Evolutionary conservation across 495 filamentous ascomycete species (phyloP), one percentile per base, ranked within the genome.

Genomic region (Durotheca rogersii): DNA sequence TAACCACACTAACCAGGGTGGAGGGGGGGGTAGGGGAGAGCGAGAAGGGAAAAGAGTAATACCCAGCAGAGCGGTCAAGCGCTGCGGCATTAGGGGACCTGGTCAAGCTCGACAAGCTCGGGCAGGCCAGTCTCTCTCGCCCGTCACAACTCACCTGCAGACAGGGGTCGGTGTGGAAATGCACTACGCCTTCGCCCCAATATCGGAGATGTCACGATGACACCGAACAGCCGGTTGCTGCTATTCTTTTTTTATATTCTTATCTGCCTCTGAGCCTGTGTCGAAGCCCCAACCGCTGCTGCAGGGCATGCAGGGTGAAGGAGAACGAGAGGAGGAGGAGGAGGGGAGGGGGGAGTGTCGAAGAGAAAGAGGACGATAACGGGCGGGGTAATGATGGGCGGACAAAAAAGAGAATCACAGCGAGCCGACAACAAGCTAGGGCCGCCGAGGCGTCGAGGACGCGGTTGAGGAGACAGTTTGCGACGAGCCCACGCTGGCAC

Each of bases 41-140:
- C n/a, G n/a, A n/a, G n/a, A n/a, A n/a, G n/a, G n/a, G n/a, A n/a
- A n/a, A n/a, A n/a, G n/a, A n/a, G n/a, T n/a, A 33, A 31, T 53
- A 27, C 46, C 56, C 56, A 59, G 56, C 34, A 23, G 38, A 45
- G 56, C 50, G 56, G 56, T 53, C 56, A 59, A 53, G 47, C 54
- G 48, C 25, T 58, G 54, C 47, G 54, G 54, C 48, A 27, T 43
- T 43, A 58, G 43, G 48, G 48, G 16, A 38, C 41, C 42, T 41
- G 23, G 23, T 27, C 4, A 27, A 27, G 4, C 23, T 27, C 9
- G 23, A 27, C 23, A 27, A 10, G 43, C 48, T 36, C 9, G 4
- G 23, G 9, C 4, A 27, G 9, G 4, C 23, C 23, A 27, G 23
- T 27, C 23, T 27, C 23, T 4, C 23, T 9, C 23, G 9, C 9